A percentile compares a stretch with the other conserved stretches of the same genome.
phyloP scores from a whole-genome alignment of 2,329 filamentous ascomycete species.

The Fusarium subtropicale region DNA sequence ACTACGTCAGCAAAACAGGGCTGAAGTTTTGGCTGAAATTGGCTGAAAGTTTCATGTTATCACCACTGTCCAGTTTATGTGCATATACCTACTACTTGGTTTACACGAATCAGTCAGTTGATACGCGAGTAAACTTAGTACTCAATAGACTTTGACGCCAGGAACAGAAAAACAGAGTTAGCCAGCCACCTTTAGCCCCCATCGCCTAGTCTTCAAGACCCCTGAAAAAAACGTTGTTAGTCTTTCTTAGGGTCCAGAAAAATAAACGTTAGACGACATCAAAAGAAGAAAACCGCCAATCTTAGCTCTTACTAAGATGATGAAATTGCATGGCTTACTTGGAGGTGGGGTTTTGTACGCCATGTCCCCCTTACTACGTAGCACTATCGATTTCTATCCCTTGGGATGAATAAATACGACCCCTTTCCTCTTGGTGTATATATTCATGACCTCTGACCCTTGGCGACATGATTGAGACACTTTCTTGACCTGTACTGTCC shows the following conservation, averaged over 20 bases:
- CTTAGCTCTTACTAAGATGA: constrained; percentile 14
- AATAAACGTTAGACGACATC: not conserved
- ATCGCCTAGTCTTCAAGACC: not conserved
- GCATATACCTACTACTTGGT: no score
- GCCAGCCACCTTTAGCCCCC: not conserved
- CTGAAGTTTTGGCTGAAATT: not conserved
- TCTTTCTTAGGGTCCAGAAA: not conserved
- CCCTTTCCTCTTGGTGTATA: constrained; percentile 11
- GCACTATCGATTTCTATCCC: constrained; percentile 20
- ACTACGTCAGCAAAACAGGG: constrained; percentile 20
- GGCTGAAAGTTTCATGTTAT: constrained; percentile 12
- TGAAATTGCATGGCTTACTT: constrained; percentile 11
- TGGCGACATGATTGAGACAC: constrained; percentile 1
- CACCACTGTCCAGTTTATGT: no score
- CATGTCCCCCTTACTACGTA: constrained; percentile 20
- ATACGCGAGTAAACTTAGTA: not conserved
- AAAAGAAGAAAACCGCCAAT: constrained; percentile 4
- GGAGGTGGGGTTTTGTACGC: constrained; percentile 15
- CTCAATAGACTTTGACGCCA: not conserved
- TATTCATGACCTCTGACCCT: not conserved
- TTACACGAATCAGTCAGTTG: not conserved
- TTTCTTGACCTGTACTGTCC: not conserved
- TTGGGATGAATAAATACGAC: constrained; percentile 11
- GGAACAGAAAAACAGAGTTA: not conserved
- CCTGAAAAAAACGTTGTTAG: not conserved